Evolutionary conservation across 2,329 filamentous ascomycete species (phyloP), one percentile per base, ranked within the genome.

Genomic region (Xylogone sp.): DNA sequence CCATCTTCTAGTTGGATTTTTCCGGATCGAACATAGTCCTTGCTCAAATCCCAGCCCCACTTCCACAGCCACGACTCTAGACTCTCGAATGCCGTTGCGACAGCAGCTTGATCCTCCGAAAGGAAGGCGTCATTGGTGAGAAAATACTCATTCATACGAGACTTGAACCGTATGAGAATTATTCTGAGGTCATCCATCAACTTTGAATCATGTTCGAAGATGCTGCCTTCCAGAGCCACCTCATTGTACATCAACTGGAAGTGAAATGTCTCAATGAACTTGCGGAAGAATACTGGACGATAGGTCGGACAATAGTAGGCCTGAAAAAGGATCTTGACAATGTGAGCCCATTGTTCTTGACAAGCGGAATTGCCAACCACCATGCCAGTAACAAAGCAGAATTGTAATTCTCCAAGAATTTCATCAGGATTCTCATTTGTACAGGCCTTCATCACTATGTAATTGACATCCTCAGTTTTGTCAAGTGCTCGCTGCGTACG

Each of bases 321-420:
- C 21, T 75, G 74, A 45, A 85, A 72, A 10, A 82, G 59, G 29
- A 83, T 61, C 45, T 71, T 74, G 39, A 78, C 71, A 54, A 82
- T 72, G 59, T 82, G 73, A 71, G 75, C 80, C 82, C 82, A 86
- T 55, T 86, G 81, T 54, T 83, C 79, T 43, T 83, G 69, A 57
- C 82, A 85, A 8, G 78, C 71, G 42, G 78, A 68, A 62, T 83
- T 86, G 42, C 77, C 76, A 1, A 85, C 73, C 50, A 81, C 73
- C 62, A 78, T 74, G 34, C 81, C 82, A 0, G 76, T 76, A 3
- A 85, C 59, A 58, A 78, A 86, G 42, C 75, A 74, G 62, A 85
- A 78, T 57, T 86, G 82, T 2, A 85, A 64, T 61, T 86, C 82
- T 45, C 81, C 82, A 4, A 81, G 63, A 21, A 85, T 65, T 49